phyloP scores from a whole-genome alignment of 2,329 filamentous ascomycete genomes.

The Fusarium pseudonygamai region DNA sequence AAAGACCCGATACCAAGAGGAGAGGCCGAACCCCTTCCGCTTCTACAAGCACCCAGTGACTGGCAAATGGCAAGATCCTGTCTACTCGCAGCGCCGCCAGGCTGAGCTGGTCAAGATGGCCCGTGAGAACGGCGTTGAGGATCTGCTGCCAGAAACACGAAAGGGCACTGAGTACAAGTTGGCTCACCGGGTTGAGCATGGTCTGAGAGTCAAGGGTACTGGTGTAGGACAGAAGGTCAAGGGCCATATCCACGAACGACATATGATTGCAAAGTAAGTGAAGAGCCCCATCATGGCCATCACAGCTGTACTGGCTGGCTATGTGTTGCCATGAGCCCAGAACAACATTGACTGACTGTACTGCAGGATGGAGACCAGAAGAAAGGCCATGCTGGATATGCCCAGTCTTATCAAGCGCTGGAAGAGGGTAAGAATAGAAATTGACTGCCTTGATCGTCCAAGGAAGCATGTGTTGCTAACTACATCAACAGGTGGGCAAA shows the following conservation, averaged over 20 bases:
- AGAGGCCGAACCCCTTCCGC: constrained; percentile 81
- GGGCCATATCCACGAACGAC: constrained; percentile 92
- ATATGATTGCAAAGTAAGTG: constrained; percentile 76
- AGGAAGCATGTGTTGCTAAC: constrained; percentile 47
- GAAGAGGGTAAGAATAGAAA: constrained; percentile 76
- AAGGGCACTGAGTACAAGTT: constrained; percentile 80
- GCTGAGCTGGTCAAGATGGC: constrained; percentile 92
- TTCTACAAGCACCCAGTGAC: constrained; percentile 81
- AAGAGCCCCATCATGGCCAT: neutral
- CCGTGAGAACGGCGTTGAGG: constrained; percentile 78
- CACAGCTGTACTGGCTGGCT: neutral
- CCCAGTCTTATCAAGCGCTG: constrained; percentile 89
- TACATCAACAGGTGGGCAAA: constrained; percentile 59
- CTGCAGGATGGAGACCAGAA: constrained; percentile 81
- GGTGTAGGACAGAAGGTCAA: constrained; percentile 94
- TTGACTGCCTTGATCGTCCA: neutral
- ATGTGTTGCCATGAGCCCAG: neutral
- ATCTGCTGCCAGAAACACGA: constrained; percentile 77
- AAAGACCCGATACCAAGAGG: constrained; percentile 63
- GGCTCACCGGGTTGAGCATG: constrained; percentile 78
- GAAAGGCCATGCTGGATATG: constrained; percentile 95
- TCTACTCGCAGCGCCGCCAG: constrained; percentile 85
- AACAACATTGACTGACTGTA: constrained; percentile 27
- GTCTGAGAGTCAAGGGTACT: constrained; percentile 88
- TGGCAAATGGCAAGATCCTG: constrained; percentile 83